Percentiles rank a stretch among this genome's conserved stretches.
phyloP scores from a whole-genome alignment of 371 early-diverging fungal genomes.

The Entomophthora muscae region DNA sequence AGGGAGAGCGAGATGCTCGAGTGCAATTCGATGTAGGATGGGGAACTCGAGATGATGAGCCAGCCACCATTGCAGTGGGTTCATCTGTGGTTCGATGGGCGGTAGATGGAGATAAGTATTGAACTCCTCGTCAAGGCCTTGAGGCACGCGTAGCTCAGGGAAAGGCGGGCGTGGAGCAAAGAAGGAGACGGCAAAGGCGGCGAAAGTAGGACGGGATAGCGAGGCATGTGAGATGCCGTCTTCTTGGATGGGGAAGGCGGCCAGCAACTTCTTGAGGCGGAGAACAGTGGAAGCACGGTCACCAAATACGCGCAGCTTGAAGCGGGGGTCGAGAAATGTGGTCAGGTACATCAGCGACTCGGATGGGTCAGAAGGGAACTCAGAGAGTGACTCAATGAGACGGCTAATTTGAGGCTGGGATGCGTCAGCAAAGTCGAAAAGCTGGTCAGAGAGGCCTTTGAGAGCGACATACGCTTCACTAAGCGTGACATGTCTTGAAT shows the following conservation, averaged over 20 bases:
- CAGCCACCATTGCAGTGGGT: constrained; percentile 2
- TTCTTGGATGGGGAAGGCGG: neutral
- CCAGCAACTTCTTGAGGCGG: neutral
- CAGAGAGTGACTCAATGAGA: neutral
- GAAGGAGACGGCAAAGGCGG: neutral
- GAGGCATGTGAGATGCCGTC: neutral
- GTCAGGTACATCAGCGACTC: neutral
- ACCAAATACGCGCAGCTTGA: constrained; percentile 3
- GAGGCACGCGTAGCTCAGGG: neutral
- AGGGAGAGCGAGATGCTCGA: constrained; percentile 1
- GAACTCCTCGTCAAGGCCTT: neutral
- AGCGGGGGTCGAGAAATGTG: constrained; percentile 4
- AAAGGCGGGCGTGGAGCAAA: neutral
- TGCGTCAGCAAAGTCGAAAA: neutral
- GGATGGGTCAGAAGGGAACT: neutral
- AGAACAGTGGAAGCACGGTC: neutral
- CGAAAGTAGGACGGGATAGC: neutral
- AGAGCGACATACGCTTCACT: neutral
- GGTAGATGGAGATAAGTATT: neutral
- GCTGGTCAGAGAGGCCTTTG: neutral
- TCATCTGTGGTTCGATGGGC: neutral
- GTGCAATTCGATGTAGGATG: neutral
- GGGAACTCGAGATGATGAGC: constrained; percentile 4
- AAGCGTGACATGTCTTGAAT: neutral
- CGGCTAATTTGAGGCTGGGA: neutral